These are phyloP conservation scores for Dioscorea cayenensis DNA, from an alignment of 116 monocot genomes.

Conservation along the genomic window DNA sequence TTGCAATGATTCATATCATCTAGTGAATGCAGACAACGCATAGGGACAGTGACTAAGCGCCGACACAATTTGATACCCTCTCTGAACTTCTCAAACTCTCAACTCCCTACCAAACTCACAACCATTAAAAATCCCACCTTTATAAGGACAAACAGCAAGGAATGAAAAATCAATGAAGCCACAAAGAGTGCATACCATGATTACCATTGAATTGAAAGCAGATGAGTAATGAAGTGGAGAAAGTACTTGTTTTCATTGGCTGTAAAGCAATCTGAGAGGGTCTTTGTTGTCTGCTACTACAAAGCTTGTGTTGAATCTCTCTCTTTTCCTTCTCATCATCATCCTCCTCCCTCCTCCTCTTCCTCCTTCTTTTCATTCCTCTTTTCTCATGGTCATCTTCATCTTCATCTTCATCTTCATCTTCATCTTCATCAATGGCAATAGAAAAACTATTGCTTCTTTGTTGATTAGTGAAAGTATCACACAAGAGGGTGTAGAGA, in stretches of 20 bases:
- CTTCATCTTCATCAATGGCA: conserved; percentile 5
- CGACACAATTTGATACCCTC: conserved; percentile 16
- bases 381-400: conserved; percentile 4
- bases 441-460: not conserved
- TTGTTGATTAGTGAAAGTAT: not conserved
- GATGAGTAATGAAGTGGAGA: not conserved
- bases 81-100: not conserved
- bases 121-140: not conserved
- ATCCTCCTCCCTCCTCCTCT: not conserved
- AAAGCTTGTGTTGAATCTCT: not conserved
- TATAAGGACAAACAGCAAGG: not conserved
- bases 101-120: not conserved
- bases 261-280: conserved; percentile 46
- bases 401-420: too few species aligned
- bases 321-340: conserved; percentile 6
- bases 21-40: conserved; percentile 27
- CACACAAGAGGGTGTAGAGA: not conserved
- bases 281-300: conserved; percentile 15
- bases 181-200: not conserved
- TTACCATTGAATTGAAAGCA: not conserved
- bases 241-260: conserved; percentile 20
- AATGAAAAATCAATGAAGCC: not conserved
- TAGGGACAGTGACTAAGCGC: conserved; percentile 54
- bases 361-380: not conserved
- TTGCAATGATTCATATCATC: too few species aligned